Percentiles rank a stretch among this genome's conserved stretches.
Evolutionary conservation across 1,139 yeast genomes (phyloP).

Genomic region (Magnusiomyces paraingens): DNA sequence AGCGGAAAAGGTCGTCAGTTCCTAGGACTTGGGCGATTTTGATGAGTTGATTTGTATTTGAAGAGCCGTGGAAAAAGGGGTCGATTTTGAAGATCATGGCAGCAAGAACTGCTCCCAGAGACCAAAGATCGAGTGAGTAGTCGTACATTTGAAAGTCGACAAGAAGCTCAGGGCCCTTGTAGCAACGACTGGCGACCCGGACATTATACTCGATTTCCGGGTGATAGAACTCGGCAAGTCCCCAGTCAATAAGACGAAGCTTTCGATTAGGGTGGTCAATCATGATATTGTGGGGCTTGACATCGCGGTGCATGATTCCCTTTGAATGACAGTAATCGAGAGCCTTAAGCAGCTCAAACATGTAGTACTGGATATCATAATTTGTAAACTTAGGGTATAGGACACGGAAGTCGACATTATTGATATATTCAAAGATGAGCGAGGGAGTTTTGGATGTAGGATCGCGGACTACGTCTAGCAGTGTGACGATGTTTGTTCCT

Average conservation of each 20-base stretch:
- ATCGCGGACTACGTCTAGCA: slow-evolving; percentile 85
- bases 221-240: slow-evolving; percentile 95
- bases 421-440: slow-evolving; percentile 81
- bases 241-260: slow-evolving; percentile 94
- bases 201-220: slow-evolving; percentile 93
- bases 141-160: slow-evolving; percentile 94
- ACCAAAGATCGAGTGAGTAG: slow-evolving; percentile 94
- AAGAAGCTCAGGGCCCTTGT: slow-evolving; percentile 93
- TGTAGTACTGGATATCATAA: slow-evolving; percentile 78
- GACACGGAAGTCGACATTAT: slow-evolving; percentile 85
- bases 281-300: slow-evolving; percentile 97
- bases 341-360: slow-evolving; percentile 82
- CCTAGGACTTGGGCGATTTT: slow-evolving; percentile 93
- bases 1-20: slow-evolving; percentile 70
- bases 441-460: slow-evolving; percentile 91
- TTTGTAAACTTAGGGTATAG: slow-evolving; percentile 87
- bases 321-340: slow-evolving; percentile 91
- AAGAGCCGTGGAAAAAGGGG: slow-evolving; percentile 95
- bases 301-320: slow-evolving; percentile 99
- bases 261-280: slow-evolving; percentile 74
- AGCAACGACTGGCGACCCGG: slow-evolving; percentile 95
- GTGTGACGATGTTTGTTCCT: slow-evolving; percentile 76
- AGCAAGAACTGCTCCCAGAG: slow-evolving; percentile 97
- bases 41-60: slow-evolving; percentile 92
- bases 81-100: slow-evolving; percentile 93